phyloP scores from a whole-genome alignment of 2,329 filamentous ascomycete genomes.

The Colletotrichum sp. region DNA sequence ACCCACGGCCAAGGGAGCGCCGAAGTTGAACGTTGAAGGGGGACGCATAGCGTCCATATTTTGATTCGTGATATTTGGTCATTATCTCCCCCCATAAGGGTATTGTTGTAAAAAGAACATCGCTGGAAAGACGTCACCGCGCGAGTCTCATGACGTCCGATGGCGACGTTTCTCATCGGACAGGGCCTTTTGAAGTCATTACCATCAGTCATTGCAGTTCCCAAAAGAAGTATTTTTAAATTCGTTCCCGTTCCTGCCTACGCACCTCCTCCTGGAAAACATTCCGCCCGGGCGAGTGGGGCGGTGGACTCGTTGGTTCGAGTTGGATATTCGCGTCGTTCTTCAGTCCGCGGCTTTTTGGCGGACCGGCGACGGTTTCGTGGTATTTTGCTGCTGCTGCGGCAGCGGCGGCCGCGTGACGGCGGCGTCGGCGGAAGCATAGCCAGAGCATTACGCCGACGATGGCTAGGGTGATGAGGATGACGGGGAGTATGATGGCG shows the following conservation, averaged over 20 bases:
- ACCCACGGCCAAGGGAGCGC: accelerated
- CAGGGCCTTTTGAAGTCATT: neutral
- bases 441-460: slow-evolving; percentile 25
- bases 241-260: slow-evolving; percentile 32
- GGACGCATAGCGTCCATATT: neutral
- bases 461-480: slow-evolving; percentile 28
- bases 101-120: neutral
- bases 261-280: slow-evolving; percentile 42
- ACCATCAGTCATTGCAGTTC: neutral
- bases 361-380: slow-evolving; percentile 14
- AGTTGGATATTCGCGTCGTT: slow-evolving; percentile 29
- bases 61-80: slow-evolving; percentile 13
- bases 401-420: slow-evolving; percentile 15
- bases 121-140: slow-evolving; percentile 14
- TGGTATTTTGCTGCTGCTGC: slow-evolving; percentile 16
- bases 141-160: neutral
- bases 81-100: neutral
- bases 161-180: neutral
- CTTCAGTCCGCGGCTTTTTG: slow-evolving; percentile 11
- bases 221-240: neutral
- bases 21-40: neutral
- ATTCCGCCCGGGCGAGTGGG: slow-evolving; percentile 26
- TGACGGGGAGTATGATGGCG: slow-evolving; percentile 32
- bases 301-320: slow-evolving; percentile 25
- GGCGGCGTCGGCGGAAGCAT: slow-evolving; percentile 28